Evolutionary conservation across 306 rosid species (phyloP).

Genomic region (Ochetophila trinervis): DNA sequence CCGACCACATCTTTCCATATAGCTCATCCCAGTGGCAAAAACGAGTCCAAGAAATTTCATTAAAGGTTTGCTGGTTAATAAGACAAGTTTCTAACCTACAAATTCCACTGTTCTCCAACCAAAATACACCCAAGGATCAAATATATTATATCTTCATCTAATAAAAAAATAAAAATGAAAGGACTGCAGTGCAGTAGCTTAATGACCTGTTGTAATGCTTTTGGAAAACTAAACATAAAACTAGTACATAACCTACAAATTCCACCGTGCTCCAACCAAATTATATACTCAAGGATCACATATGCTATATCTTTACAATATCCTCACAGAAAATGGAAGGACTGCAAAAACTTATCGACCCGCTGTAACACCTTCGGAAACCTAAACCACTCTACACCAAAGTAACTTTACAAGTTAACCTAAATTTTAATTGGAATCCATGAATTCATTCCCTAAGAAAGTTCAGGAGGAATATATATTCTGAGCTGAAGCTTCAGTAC

Average conservation of each 20-base stretch:
- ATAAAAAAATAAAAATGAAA: background rate
- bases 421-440: background rate
- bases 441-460: background rate
- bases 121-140: background rate
- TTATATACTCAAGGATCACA: too few relatives aligned
- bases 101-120: background rate
- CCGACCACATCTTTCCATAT: background rate
- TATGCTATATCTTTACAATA: too few relatives aligned
- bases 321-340: too few relatives aligned
- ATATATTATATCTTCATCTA: background rate
- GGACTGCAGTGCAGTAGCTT: too few relatives aligned
- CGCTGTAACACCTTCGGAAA: background rate
- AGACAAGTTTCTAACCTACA: background rate
- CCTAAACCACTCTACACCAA: background rate
- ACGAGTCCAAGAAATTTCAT: background rate
- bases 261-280: background rate
- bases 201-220: too few relatives aligned
- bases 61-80: background rate
- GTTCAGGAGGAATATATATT: too few relatives aligned
- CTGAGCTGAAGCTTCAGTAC: background rate
- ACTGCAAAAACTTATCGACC: too few relatives aligned
- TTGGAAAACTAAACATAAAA: too few relatives aligned
- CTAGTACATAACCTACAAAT: slow-evolving; percentile 1
- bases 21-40: background rate
- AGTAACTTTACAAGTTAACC: background rate